Percentiles rank a stretch among this genome's conserved stretches.
Evolutionary conservation across 208 protist species (phyloP).

Genomic region (Leishmania guyanensis): DNA sequence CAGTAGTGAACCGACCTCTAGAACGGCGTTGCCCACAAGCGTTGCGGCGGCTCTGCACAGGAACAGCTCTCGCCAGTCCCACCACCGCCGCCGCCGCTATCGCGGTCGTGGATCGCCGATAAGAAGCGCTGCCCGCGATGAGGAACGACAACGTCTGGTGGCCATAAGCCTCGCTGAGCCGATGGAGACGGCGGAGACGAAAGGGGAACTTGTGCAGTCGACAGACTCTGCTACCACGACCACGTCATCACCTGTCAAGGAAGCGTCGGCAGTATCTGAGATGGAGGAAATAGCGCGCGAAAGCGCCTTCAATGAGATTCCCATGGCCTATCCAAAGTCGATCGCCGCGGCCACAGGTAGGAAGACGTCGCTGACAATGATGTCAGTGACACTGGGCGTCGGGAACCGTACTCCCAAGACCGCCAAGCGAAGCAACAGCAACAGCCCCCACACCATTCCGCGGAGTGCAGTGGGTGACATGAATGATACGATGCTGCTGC

Average conservation of each 20-base stretch:
- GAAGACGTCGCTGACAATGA: conserved; percentile 28
- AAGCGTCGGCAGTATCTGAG: not conserved
- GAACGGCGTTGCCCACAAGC: not conserved
- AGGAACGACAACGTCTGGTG: conserved; percentile 21
- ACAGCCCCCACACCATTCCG: not conserved
- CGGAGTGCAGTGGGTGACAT: not conserved
- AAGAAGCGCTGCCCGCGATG: conserved; percentile 16
- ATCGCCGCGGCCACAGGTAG: conserved; percentile 21
- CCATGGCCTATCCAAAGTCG: not conserved
- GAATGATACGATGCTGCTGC: conserved; percentile 2
- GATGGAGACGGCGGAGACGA: not conserved
- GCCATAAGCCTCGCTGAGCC: conserved; percentile 6
- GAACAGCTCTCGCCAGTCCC: not conserved
- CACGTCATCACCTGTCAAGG: not conserved
- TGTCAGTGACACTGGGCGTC: conserved; percentile 20
- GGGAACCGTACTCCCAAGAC: conserved; percentile 10
- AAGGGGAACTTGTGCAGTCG: not conserved
- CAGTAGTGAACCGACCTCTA: not conserved
- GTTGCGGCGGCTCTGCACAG: not conserved
- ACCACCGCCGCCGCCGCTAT: not conserved
- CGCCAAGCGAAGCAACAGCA: not conserved
- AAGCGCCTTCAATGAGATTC: not conserved
- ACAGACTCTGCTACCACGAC: not conserved
- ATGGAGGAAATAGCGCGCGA: not conserved
- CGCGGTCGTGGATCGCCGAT: not conserved